Percentiles rank a stretch among this genome's conserved stretches.
phyloP scores from a whole-genome alignment of 2,329 filamentous ascomycete genomes.

The Septoria petroselini region DNA sequence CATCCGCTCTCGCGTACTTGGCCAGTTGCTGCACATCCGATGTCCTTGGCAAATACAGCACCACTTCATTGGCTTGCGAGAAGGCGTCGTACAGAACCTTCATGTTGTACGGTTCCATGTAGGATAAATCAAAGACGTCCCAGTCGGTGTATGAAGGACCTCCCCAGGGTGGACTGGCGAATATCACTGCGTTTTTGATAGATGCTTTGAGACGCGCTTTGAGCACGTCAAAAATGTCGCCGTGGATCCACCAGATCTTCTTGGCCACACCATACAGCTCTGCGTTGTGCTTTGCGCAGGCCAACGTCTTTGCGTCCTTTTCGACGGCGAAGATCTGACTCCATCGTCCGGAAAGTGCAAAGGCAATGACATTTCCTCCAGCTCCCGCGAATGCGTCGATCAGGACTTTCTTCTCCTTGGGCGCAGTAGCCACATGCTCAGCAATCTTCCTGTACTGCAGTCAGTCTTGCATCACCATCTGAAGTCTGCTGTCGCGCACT shows the following conservation, averaged over 20 bases:
- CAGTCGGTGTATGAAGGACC: constrained; percentile 63
- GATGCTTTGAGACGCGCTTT: constrained; percentile 50
- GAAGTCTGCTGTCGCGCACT: constrained; percentile 51
- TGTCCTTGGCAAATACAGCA: constrained; percentile 80
- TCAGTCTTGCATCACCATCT: not conserved
- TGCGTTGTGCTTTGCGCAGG: constrained; percentile 91
- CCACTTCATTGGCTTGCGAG: constrained; percentile 54
- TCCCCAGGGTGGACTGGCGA: constrained; percentile 72
- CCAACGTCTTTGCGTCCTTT: constrained; percentile 72
- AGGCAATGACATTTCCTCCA: constrained; percentile 93
- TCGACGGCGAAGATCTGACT: constrained; percentile 84
- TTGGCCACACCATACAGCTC: constrained; percentile 74
- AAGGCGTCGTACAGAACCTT: constrained; percentile 62
- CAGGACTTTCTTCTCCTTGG: constrained; percentile 60
- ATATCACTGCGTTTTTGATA: constrained; percentile 57
- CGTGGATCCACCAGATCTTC: constrained; percentile 80
- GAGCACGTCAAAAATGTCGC: constrained; percentile 78
- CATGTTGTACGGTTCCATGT: constrained; percentile 85
- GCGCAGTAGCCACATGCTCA: constrained; percentile 60
- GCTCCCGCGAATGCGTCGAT: constrained; percentile 90
- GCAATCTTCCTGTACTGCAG: constrained; percentile 68
- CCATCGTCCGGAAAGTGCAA: constrained; percentile 78
- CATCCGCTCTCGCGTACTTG: constrained; percentile 36
- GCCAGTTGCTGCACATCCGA: constrained; percentile 80
- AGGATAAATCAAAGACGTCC: constrained; percentile 74